Evolutionary conservation across 176 grass and related monocot genomes (phyloP).

Genomic region (Carex scoparia): DNA sequence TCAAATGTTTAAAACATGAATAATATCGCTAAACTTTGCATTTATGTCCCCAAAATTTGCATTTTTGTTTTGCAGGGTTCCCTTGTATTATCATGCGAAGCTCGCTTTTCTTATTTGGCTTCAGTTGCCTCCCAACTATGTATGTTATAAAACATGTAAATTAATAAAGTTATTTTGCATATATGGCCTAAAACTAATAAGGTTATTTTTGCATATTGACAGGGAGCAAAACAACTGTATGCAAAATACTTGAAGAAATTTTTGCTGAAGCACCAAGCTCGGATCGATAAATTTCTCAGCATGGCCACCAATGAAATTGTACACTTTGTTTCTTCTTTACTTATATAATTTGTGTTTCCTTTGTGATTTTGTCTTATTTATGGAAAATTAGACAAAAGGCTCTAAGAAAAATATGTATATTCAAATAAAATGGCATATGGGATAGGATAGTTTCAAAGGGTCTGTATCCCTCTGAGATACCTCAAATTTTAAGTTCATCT

Average conservation of each 20-base stretch:
- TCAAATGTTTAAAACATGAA: not conserved
- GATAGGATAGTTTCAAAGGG: no score
- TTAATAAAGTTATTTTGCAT: not conserved
- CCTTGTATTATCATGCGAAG: slow-evolving; percentile 71
- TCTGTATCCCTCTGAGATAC: no score
- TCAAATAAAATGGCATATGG: not conserved
- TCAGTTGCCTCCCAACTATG: slow-evolving; percentile 61
- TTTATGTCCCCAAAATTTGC: not conserved
- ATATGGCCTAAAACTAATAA: slow-evolving; percentile 14
- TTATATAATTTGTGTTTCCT: not conserved
- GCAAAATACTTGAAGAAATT: slow-evolving; percentile 59
- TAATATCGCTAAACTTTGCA: not conserved
- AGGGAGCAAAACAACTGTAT: slow-evolving; percentile 95
- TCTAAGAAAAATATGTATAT: not conserved
- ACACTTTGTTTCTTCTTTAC: slow-evolving; percentile 29
- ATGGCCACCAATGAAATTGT: slow-evolving; percentile 73
- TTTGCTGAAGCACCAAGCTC: slow-evolving; percentile 78
- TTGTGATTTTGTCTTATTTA: not conserved
- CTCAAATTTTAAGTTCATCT: no score
- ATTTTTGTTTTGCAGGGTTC: slow-evolving; percentile 58
- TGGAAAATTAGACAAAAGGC: not conserved
- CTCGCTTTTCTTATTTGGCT: slow-evolving; percentile 85
- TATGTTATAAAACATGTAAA: slow-evolving; percentile 36
- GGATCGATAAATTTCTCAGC: slow-evolving; percentile 67
- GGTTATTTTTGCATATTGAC: slow-evolving; percentile 18